A percentile compares a stretch with the other conserved stretches of the same genome.
These are phyloP conservation scores for Sphagnum fallax DNA, from an alignment of 228 moss, liverwort and hornwort species.

Conservation along the genomic window DNA sequence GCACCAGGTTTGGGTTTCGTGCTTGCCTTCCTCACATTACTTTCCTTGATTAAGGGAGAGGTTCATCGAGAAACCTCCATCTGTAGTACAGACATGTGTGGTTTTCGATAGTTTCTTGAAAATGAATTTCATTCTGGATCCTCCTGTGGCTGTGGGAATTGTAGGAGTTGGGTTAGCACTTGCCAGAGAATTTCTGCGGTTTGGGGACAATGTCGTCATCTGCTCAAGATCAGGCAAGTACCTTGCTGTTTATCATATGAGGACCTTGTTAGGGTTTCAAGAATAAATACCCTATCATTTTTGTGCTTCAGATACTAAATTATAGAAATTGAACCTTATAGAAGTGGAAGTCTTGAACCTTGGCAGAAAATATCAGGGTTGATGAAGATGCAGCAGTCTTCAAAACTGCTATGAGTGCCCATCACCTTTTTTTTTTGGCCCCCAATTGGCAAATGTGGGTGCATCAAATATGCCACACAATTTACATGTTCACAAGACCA, in stretches of 20 bases:
- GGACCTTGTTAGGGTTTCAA: no score
- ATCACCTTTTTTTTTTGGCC: no score
- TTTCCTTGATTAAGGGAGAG: neutral
- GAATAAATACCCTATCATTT: neutral
- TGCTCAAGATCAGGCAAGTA: conserved; percentile 91
- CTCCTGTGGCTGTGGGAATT: neutral
- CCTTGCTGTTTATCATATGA: neutral
- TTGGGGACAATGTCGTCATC: conserved; percentile 81
- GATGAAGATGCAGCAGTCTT: no score
- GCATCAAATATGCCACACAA: no score
- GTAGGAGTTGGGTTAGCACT: conserved; percentile 89
- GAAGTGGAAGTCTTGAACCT: neutral
- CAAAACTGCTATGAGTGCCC: no score
- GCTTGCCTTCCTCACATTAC: neutral
- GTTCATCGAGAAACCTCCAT: neutral
- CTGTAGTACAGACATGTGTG: neutral
- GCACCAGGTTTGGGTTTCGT: neutral
- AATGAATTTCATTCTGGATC: neutral
- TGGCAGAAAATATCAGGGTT: neutral
- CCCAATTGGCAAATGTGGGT: no score
- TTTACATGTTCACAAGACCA: no score
- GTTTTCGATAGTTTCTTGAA: neutral
- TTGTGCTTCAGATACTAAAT: neutral
- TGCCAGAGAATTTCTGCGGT: conserved; percentile 81
- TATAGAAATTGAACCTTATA: neutral